These are phyloP conservation scores for Debaryomyces nepalensis DNA, from an alignment of 1,139 yeast genomes.

Conservation along the genomic window DNA sequence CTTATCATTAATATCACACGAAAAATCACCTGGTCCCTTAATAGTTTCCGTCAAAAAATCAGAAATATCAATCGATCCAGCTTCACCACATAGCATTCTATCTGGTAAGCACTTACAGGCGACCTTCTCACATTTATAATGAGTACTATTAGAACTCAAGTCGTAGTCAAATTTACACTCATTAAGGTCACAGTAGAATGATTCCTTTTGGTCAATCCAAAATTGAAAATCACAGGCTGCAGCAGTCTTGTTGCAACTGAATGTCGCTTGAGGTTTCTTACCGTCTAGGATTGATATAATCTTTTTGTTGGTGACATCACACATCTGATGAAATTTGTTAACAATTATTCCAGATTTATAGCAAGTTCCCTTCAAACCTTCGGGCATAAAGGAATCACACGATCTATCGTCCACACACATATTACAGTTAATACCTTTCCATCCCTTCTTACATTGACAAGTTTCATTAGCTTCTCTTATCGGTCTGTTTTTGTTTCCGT, in stretches of 20 bases:
- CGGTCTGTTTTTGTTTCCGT: conserved; percentile 65
- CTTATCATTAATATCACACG: conserved; percentile 66
- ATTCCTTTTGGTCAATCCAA: conserved; percentile 90
- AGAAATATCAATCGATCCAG: conserved; percentile 91
- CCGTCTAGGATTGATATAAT: conserved; percentile 81
- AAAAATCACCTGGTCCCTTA: conserved; percentile 89
- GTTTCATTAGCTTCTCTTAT: conserved; percentile 54
- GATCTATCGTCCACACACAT: conserved; percentile 71
- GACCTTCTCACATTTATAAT: conserved; percentile 76
- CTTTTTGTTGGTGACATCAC: conserved; percentile 90
- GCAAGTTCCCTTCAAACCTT: conserved; percentile 85
- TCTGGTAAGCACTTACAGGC: conserved; percentile 89
- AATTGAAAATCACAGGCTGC: conserved; percentile 85
- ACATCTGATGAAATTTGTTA: conserved; percentile 83
- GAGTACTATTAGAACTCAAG: conserved; percentile 65
- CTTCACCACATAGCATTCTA: conserved; percentile 90
- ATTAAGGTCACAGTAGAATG: conserved; percentile 84
- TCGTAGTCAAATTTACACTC: conserved; percentile 74
- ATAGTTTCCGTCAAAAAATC: conserved; percentile 91
- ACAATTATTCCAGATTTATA: conserved; percentile 87
- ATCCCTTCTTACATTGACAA: conserved; percentile 82
- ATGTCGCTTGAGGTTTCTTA: conserved; percentile 87
- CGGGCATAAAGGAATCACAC: conserved; percentile 89
- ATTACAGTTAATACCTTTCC: conserved; percentile 95
- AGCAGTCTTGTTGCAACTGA: conserved; percentile 76